A percentile compares a stretch with the other conserved stretches of the same genome.
Conservation (phyloP, 441 rosid species). For the Adansonia grandidieri region DNA sequence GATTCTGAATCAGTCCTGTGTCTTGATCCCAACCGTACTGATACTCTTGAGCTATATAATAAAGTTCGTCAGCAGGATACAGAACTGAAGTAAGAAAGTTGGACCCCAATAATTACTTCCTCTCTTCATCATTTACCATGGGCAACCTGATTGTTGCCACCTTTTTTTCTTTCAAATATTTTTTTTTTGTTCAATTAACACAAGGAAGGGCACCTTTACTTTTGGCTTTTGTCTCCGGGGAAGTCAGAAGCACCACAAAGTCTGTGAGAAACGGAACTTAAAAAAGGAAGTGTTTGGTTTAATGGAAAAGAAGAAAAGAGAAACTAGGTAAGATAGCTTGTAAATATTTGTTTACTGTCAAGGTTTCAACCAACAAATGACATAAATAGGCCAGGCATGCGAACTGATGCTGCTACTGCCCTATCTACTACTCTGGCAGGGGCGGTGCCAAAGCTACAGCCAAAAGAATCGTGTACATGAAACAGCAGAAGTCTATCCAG, state of each 20-base stretch:
- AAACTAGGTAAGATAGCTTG: conserved; percentile 47
- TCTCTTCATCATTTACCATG: background rate
- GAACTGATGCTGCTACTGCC: conserved; percentile 40
- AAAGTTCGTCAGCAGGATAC: conserved; percentile 50
- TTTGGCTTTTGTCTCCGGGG: conserved; percentile 40
- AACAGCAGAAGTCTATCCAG: conserved; percentile 36
- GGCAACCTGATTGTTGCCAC: conserved; percentile 34
- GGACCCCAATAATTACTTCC: background rate
- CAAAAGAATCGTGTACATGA: conserved; percentile 26
- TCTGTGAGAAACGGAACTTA: conserved; percentile 20
- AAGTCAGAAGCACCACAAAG: background rate
- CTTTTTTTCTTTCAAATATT: conserved; percentile 16
- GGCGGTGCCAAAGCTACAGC: conserved; percentile 32
- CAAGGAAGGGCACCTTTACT: conserved; percentile 35
- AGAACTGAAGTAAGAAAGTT: conserved; percentile 40
- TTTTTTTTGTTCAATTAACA: conserved; percentile 7
- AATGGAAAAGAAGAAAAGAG: conserved; percentile 15
- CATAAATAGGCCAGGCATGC: conserved; percentile 34
- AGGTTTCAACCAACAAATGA: conserved; percentile 21
- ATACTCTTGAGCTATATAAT: conserved; percentile 62
- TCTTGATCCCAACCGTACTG: conserved; percentile 68
- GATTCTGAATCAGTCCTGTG: conserved; percentile 96
- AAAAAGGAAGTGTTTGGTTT: conserved; percentile 23
- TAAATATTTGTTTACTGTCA: conserved; percentile 42
- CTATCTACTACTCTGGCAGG: conserved; percentile 23